Base-by-base conservation (phyloP, 2,329 filamentous ascomycete species). In the Stachybotrys elegans region DNA sequence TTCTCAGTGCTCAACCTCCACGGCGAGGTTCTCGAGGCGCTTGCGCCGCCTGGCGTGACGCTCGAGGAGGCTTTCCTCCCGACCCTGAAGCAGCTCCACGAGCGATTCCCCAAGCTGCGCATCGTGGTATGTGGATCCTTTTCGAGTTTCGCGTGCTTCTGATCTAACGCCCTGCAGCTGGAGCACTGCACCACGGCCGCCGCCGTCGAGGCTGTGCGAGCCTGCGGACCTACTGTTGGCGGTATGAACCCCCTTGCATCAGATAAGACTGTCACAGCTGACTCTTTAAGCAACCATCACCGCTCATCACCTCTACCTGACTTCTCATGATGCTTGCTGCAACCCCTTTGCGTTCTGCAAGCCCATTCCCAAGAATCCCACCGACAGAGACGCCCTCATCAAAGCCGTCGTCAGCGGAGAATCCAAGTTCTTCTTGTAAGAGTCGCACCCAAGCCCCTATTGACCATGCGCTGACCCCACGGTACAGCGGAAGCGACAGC, bases 121-220 rank as follows among this genome's bases (percentile, higher is more conserved):
- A 82, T 84, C 47, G 70, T 87, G 20, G 59, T 58, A 52, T 23
- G 55, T 45, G 8, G 4, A 2, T 5, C n/a, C 6, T 36, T 6
- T 7, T n/a, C 14, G 6, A 5, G 7, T 23, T n/a, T n/a, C n/a
- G n/a, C n/a, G n/a, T n/a, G n/a, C n/a, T n/a, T n/a, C n/a, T n/a
- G n/a, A n/a, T n/a, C n/a, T n/a, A 35, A n/a, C 13, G n/a, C 32
- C 16, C 9, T 27, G 34, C 12, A 61, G 58, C 65, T 93, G 38
- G 88, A 96, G 70, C 91, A 96, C 69, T 94, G 88, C 72, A 91
- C 89, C 11, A 94, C 89, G 1, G 83, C 81, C 1, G 88, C 86
- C 1, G 91, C 90, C 0, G 73, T 95, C 5, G 79, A 86, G 50
- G 83, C 88, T 1, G 91, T 96, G 27, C 76, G 78, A 51, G 71